Evolutionary conservation across 148 eudicot genomes (phyloP).

Genomic region (Drosera capensis): DNA sequence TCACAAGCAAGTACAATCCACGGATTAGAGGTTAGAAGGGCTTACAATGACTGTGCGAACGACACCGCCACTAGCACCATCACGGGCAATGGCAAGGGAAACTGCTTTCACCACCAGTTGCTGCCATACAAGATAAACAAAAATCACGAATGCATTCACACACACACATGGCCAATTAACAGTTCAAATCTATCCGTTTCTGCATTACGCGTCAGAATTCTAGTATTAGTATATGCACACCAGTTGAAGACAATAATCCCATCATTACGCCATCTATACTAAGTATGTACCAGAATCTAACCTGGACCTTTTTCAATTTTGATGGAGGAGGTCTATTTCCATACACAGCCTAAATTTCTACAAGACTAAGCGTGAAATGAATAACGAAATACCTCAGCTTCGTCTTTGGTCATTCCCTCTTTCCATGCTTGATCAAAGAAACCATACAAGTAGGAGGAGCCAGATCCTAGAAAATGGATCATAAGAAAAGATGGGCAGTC

Average conservation of each 20-base stretch:
- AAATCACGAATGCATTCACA: neutral
- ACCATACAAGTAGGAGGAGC: slow-evolving; percentile 74
- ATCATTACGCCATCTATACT: too few species aligned
- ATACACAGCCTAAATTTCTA: too few species aligned
- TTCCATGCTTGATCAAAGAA: slow-evolving; percentile 83
- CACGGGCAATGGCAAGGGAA: slow-evolving; percentile 96
- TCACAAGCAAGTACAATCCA: neutral
- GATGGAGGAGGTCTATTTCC: too few species aligned
- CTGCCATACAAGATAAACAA: slow-evolving; percentile 22
- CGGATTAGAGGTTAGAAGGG: neutral
- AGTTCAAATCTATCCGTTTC: too few species aligned
- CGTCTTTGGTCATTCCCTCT: slow-evolving; percentile 75
- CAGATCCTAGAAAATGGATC: slow-evolving; percentile 40
- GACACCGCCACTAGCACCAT: slow-evolving; percentile 98
- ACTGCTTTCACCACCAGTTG: slow-evolving; percentile 81
- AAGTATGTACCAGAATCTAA: too few species aligned
- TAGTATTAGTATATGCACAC: too few species aligned
- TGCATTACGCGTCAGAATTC: too few species aligned
- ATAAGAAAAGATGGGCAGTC: too few species aligned
- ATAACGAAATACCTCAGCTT: slow-evolving; percentile 96
- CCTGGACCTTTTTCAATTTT: too few species aligned
- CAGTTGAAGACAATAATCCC: too few species aligned
- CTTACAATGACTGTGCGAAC: slow-evolving; percentile 87
- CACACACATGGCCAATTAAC: neutral
- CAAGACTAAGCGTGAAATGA: too few species aligned